Percentiles rank a stretch among this genome's conserved stretches.
These are phyloP conservation scores for Camelina hispida DNA, from an alignment of 345 rosid species.

Conservation along the genomic window DNA sequence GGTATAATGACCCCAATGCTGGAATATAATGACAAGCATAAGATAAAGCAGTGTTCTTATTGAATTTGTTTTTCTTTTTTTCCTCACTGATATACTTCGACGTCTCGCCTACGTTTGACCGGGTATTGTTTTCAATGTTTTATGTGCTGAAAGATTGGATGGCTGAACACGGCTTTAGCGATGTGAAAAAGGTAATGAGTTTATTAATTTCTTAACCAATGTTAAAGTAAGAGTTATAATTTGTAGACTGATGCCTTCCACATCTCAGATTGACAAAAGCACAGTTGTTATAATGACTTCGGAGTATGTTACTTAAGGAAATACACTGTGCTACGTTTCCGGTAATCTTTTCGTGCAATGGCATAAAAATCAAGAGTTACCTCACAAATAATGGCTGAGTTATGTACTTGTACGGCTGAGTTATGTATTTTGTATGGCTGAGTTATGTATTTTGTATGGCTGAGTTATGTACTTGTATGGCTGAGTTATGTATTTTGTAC, in stretches of 20 bases:
- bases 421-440: too few species aligned
- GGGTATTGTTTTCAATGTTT: constrained; percentile 22
- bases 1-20: too few species aligned
- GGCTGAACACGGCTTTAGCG: constrained; percentile 43
- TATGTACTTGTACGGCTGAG: too few species aligned
- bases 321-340: constrained; percentile 50
- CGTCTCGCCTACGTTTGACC: constrained; percentile 39
- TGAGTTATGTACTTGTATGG: too few species aligned
- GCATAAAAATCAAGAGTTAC: constrained; percentile 59
- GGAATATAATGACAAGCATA: too few species aligned
- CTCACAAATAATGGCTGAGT: constrained; percentile 42
- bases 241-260: constrained; percentile 36
- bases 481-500: too few species aligned
- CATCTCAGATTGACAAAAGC: constrained; percentile 59
- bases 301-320: constrained; percentile 66
- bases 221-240: constrained; percentile 28
- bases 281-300: constrained; percentile 51
- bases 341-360: constrained; percentile 60
- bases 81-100: constrained; percentile 24
- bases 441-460: too few species aligned
- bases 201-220: constrained; percentile 25
- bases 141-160: constrained; percentile 43
- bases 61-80: too few species aligned
- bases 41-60: too few species aligned
- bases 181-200: constrained; percentile 54